Conservation (phyloP, 176 grass and related monocot genomes). For the Oryza longistaminata region DNA sequence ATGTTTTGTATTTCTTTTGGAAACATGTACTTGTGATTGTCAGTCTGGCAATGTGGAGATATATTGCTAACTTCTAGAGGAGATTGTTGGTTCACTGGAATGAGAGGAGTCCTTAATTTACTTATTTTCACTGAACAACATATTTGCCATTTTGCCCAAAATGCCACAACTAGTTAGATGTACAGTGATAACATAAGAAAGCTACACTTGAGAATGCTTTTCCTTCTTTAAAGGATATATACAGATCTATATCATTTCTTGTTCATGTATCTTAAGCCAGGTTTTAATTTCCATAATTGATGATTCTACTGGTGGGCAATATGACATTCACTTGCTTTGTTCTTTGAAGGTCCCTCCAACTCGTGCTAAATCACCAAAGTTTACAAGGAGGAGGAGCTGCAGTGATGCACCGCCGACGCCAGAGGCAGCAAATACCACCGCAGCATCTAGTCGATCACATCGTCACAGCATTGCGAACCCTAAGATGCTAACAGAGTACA, state of each 20-base stretch:
- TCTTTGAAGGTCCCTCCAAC: constrained; percentile 82
- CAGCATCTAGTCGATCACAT: constrained; percentile 41
- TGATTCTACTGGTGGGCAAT: background rate
- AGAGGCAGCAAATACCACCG: constrained; percentile 1
- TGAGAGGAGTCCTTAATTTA: background rate
- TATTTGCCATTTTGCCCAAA: background rate
- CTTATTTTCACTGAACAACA: background rate
- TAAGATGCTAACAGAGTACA: constrained; percentile 56
- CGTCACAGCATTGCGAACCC: constrained; percentile 68
- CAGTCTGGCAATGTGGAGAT: background rate
- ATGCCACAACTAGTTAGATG: background rate
- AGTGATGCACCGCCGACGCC: constrained; percentile 41
- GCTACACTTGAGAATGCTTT: background rate
- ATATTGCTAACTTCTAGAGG: background rate
- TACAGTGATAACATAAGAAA: background rate
- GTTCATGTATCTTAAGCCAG: background rate
- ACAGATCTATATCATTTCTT: constrained; percentile 14
- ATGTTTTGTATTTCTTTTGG: background rate
- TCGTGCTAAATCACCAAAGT: constrained; percentile 89
- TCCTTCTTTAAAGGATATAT: background rate
- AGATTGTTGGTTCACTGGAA: background rate
- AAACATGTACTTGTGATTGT: background rate
- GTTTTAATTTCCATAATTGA: constrained; percentile 13
- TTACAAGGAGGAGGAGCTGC: constrained; percentile 83
- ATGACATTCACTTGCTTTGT: constrained; percentile 9